A percentile compares a stretch with the other conserved stretches of the same genome.
These are phyloP conservation scores for Mollisia scopiformis DNA, from an alignment of 2,329 filamentous ascomycete species.

Conservation along the genomic window DNA sequence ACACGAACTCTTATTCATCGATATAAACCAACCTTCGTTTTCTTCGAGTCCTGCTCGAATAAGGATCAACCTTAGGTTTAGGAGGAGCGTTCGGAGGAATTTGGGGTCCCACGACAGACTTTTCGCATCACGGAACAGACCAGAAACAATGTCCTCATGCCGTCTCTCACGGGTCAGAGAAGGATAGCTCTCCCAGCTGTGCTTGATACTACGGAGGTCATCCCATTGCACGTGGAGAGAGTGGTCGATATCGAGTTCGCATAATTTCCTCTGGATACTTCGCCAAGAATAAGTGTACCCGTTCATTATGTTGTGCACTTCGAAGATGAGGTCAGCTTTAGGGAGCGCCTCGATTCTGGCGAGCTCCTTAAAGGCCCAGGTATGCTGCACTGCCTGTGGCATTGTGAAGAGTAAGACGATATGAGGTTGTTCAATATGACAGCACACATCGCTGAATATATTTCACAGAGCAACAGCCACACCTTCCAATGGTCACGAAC, in stretches of 20 bases:
- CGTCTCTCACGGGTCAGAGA: background rate
- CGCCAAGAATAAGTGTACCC: background rate
- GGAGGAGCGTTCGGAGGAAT: background rate
- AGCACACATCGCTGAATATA: no score
- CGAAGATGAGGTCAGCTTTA: background rate
- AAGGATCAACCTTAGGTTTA: background rate
- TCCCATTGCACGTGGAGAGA: background rate
- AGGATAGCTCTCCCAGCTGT: background rate
- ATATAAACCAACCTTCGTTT: background rate
- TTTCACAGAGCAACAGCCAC: no score
- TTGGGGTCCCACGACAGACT: background rate
- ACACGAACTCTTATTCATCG: background rate
- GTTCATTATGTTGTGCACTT: background rate
- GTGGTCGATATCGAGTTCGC: background rate
- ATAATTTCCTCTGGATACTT: background rate
- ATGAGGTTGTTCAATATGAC: no score
- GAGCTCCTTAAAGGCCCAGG: constrained; percentile 1
- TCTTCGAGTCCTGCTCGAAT: background rate
- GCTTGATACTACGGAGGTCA: background rate
- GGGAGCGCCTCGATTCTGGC: background rate
- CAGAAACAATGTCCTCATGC: background rate
- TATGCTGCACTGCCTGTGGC: no score
- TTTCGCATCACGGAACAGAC: background rate
- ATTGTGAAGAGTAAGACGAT: no score
- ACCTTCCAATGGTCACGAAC: no score